phyloP scores from a whole-genome alignment of 2,329 filamentous ascomycete genomes.

The Botrytis byssoidea region DNA sequence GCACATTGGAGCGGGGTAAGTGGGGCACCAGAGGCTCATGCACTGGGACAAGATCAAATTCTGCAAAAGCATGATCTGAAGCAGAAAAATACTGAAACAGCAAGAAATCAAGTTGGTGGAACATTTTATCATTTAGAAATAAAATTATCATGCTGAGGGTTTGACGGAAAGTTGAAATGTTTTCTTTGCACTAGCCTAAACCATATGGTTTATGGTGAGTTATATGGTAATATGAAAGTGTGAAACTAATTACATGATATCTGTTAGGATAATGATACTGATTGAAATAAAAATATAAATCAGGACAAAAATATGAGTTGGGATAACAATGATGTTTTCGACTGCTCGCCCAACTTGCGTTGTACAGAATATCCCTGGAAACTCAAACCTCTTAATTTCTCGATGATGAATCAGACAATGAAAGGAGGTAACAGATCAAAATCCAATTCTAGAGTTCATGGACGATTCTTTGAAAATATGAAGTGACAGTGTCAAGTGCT shows the following conservation, averaged over 20 bases:
- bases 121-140: too few species aligned
- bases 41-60: not conserved
- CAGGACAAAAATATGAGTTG: not conserved
- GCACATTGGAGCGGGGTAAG: not conserved
- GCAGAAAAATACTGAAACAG: not conserved
- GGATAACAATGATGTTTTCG: too few species aligned
- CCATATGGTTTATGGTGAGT: not conserved
- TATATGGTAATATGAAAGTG: not conserved
- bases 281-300: too few species aligned
- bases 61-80: not conserved
- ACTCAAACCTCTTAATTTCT: too few species aligned
- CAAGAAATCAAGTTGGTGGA: not conserved
- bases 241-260: not conserved
- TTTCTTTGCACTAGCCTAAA: not conserved
- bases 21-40: not conserved
- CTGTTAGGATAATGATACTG: not conserved
- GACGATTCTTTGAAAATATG: too few species aligned
- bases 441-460: too few species aligned
- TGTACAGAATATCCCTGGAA: too few species aligned
- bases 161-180: not conserved
- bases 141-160: not conserved
- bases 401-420: too few species aligned
- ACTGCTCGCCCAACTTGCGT: too few species aligned
- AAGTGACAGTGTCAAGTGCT: too few species aligned
- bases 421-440: too few species aligned